phyloP scores from a whole-genome alignment of 2,329 filamentous ascomycete species.

The Septoria linicola region DNA sequence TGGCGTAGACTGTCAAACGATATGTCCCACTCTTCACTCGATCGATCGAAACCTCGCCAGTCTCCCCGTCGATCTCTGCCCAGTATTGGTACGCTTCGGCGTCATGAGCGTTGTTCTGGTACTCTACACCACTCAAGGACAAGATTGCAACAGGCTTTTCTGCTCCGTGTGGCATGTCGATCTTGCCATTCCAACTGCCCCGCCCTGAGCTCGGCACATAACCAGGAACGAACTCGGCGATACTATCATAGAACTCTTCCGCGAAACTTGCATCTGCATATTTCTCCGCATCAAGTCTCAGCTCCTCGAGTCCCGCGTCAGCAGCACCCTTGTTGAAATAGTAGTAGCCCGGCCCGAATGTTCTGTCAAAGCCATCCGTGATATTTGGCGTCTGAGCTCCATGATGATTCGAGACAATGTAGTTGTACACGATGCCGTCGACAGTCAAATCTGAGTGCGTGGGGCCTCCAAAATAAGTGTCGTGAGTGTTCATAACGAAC shows the following conservation, averaged over 20 bases:
- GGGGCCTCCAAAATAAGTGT: constrained; percentile 63
- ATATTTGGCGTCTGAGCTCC: constrained; percentile 64
- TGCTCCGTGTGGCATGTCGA: constrained; percentile 55
- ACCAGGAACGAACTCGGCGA: constrained; percentile 59
- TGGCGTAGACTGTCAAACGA: constrained; percentile 62
- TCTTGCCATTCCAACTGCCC: constrained; percentile 51
- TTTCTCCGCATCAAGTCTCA: constrained; percentile 56
- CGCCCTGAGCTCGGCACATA: constrained; percentile 56
- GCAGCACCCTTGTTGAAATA: constrained; percentile 60
- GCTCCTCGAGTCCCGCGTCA: constrained; percentile 47
- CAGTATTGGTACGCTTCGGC: constrained; percentile 62
- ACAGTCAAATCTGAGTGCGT: constrained; percentile 63
- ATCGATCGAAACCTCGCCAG: constrained; percentile 53
- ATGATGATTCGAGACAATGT: constrained; percentile 63
- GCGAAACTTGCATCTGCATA: constrained; percentile 57
- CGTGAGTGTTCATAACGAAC: constrained; percentile 64
- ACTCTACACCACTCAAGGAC: constrained; percentile 52
- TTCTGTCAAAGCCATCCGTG: constrained; percentile 63
- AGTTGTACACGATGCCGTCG: constrained; percentile 66
- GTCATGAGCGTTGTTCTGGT: constrained; percentile 60
- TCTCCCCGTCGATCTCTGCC: constrained; percentile 49
- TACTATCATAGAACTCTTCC: constrained; percentile 61
- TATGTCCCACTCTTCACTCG: constrained; percentile 60
- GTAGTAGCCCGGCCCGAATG: constrained; percentile 64
- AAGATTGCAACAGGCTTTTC: constrained; percentile 57